These are phyloP conservation scores for Solanum lycopersicoides DNA, from an alignment of 257 asterid genomes.

Conservation along the genomic window DNA sequence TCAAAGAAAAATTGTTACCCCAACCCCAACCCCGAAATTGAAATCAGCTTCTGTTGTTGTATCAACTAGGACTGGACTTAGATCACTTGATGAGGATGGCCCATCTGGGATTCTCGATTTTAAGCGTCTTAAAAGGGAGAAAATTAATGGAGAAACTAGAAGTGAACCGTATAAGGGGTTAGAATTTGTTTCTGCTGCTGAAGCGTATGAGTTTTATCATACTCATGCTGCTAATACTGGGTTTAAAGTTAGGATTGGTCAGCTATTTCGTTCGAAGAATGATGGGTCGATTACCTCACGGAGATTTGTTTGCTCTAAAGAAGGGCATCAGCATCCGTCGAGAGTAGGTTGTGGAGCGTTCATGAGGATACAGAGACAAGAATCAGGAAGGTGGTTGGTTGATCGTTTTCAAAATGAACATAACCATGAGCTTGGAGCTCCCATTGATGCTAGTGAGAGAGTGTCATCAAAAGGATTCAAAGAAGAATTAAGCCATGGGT, in stretches of 20 bases:
- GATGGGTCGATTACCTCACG: conserved; percentile 95
- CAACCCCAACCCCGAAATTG: conserved; percentile 33
- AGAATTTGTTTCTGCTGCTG: conserved; percentile 62
- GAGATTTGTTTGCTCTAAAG: conserved; percentile 94
- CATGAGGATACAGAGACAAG: conserved; percentile 94
- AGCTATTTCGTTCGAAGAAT: conserved; percentile 78
- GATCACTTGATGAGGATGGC: conserved; percentile 74
- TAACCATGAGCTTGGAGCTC: conserved; percentile 51
- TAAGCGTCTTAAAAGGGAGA: conserved; percentile 70
- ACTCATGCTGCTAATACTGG: conserved; percentile 58
- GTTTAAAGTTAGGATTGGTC: conserved; percentile 82
- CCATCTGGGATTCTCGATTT: conserved; percentile 44
- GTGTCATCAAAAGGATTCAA: conserved; percentile 35
- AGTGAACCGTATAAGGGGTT: conserved; percentile 65
- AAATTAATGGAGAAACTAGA: conserved; percentile 27
- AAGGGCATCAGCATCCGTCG: conserved; percentile 95
- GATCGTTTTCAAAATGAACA: conserved; percentile 87
- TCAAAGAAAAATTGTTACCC: conserved; percentile 48
- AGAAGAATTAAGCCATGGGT: conserved; percentile 53
- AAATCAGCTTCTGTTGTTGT: conserved; percentile 39
- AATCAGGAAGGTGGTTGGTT: conserved; percentile 72
- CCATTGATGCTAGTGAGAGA: conserved; percentile 31
- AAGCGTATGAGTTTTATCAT: conserved; percentile 75
- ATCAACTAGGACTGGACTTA: conserved; percentile 80
- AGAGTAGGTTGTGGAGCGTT: conserved; percentile 98